Evolutionary conservation across 78 protist species (phyloP).

Genomic region (Ministeria vibrans): DNA sequence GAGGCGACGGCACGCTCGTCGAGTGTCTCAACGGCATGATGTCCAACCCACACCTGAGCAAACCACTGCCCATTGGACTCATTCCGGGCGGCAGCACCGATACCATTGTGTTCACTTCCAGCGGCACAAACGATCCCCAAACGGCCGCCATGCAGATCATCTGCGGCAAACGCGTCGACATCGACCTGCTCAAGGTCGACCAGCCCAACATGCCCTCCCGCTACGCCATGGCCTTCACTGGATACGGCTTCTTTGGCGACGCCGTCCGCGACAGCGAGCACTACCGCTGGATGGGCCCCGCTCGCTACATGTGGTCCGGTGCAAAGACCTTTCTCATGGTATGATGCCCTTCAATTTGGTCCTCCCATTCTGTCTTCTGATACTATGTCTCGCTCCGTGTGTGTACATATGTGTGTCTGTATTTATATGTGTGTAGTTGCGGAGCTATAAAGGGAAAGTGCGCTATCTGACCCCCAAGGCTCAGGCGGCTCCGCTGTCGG

Average conservation of each 20-base stretch:
- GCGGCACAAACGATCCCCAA: background rate
- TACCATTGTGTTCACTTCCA: background rate
- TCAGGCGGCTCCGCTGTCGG: too few species aligned
- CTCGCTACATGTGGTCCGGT: constrained; percentile 9
- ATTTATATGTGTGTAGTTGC: too few species aligned
- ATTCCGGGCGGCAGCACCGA: constrained; percentile 24
- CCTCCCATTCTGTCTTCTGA: too few species aligned
- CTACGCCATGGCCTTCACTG: background rate
- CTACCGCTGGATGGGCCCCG: constrained; percentile 23
- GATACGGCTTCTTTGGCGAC: constrained; percentile 26
- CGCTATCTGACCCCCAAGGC: too few species aligned
- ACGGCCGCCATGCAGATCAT: constrained; percentile 13
- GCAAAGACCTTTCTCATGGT: background rate
- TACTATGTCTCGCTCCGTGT: too few species aligned
- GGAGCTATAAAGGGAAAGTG: too few species aligned
- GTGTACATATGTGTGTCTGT: too few species aligned
- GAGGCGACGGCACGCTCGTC: constrained; percentile 16
- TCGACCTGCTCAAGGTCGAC: constrained; percentile 6
- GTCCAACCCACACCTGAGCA: background rate
- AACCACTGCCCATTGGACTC: background rate
- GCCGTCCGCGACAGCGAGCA: constrained; percentile 1
- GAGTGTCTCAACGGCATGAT: background rate
- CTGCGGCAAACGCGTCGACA: background rate
- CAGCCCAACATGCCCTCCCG: background rate
- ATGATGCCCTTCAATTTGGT: too few species aligned